Evolutionary conservation across 73 alveolate genomes (phyloP).

Genomic region (Paramecium caudatum): DNA sequence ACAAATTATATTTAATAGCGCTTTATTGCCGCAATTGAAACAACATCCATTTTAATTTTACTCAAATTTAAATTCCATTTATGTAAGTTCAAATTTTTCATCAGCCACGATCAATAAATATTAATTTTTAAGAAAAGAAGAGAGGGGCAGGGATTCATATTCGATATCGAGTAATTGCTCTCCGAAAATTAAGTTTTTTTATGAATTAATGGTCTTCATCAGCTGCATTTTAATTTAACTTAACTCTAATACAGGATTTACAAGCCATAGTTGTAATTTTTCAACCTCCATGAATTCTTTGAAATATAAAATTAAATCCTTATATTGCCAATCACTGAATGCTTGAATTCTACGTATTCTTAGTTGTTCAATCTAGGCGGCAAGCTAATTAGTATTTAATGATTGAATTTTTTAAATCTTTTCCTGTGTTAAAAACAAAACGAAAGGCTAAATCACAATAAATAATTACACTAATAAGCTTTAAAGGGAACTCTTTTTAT

Average conservation of each 20-base stretch:
- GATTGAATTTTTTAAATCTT: not conserved
- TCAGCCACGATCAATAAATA: not conserved
- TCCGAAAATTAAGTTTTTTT: not conserved
- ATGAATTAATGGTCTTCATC: not conserved
- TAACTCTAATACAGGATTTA: not conserved
- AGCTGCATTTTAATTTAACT: not conserved
- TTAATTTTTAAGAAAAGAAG: not conserved
- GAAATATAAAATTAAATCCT: not conserved
- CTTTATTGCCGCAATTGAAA: not conserved
- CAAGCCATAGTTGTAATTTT: not conserved
- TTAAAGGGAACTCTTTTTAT: not conserved
- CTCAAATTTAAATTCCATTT: not conserved
- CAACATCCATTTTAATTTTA: slow-evolving; percentile 1
- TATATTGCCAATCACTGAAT: slow-evolving; percentile 20
- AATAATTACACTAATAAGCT: not conserved
- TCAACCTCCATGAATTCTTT: not conserved
- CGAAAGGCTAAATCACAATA: not conserved
- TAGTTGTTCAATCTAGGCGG: not conserved
- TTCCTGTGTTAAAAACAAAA: slow-evolving; percentile 6
- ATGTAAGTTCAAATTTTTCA: not conserved
- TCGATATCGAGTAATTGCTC: not conserved
- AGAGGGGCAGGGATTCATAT: not conserved
- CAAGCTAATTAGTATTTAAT: not conserved
- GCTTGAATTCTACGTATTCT: not conserved
- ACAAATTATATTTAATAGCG: not conserved